phyloP scores from a whole-genome alignment of 148 eudicot species.

The Simmondsia chinensis region DNA sequence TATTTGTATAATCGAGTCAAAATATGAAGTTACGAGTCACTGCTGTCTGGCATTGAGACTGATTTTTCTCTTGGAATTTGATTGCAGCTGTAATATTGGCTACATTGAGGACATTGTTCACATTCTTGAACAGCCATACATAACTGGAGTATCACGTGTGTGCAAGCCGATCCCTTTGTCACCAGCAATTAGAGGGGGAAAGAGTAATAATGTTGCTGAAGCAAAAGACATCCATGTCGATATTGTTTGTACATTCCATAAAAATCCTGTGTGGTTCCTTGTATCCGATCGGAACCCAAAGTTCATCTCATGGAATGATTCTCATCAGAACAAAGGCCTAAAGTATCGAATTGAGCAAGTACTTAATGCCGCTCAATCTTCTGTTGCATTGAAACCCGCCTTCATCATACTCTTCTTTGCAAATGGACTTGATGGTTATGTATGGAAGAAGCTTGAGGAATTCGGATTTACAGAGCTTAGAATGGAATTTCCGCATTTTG shows the following conservation, averaged over 20 bases:
- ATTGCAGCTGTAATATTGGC: constrained; percentile 70
- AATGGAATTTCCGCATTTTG: constrained; percentile 27
- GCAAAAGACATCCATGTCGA: constrained; percentile 48
- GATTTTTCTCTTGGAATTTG: not conserved
- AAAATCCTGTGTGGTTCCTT: constrained; percentile 76
- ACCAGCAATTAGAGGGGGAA: constrained; percentile 4
- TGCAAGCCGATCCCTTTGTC: constrained; percentile 57
- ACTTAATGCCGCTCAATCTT: constrained; percentile 45
- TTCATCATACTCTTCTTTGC: constrained; percentile 70
- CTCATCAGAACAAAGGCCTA: constrained; percentile 38
- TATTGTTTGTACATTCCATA: constrained; percentile 61
- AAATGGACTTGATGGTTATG: constrained; percentile 42
- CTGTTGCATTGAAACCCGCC: constrained; percentile 41
- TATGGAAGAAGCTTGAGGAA: constrained; percentile 31
- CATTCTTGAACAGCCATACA: constrained; percentile 65
- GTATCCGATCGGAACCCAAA: constrained; percentile 87
- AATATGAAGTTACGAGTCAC: not conserved
- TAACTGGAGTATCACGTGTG: constrained; percentile 81
- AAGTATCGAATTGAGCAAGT: constrained; percentile 37
- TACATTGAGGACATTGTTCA: constrained; percentile 71
- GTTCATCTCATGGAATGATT: constrained; percentile 55
- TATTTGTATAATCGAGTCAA: not conserved
- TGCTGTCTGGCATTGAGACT: not conserved
- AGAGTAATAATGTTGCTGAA: constrained; percentile 1
- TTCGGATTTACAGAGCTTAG: constrained; percentile 41